phyloP scores from a whole-genome alignment of 1,284 basidiomycete genomes.

The Ceratobasidium sp. region DNA sequence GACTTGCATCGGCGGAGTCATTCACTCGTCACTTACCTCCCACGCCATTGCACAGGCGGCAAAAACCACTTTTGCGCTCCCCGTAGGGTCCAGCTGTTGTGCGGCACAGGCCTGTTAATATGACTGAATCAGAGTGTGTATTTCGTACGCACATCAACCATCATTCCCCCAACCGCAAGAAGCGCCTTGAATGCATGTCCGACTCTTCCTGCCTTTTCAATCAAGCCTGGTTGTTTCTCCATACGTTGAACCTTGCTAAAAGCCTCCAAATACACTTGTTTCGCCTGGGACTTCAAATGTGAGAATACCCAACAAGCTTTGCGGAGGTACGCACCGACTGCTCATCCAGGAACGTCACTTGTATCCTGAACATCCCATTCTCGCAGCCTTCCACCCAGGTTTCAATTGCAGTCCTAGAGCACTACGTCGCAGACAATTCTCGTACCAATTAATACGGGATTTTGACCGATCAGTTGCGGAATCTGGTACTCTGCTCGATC shows the following conservation, averaged over 20 bases:
- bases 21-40: constrained; percentile 14
- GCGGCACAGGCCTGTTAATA: no score
- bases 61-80: not conserved
- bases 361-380: not conserved
- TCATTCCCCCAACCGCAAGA: not conserved
- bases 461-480: not conserved
- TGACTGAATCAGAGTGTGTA: no score
- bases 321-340: not conserved
- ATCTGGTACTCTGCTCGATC: not conserved
- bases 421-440: not conserved
- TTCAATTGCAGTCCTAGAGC: not conserved
- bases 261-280: not conserved
- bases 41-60: not conserved
- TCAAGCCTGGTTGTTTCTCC: not conserved
- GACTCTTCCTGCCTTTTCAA: not conserved
- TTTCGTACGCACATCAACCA: not conserved
- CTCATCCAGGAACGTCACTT: not conserved
- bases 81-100: not conserved
- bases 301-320: not conserved
- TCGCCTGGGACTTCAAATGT: not conserved
- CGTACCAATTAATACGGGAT: not conserved
- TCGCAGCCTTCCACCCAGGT: not conserved
- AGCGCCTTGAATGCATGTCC: not conserved
- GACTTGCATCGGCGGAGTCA: no score
- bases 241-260: not conserved